Evolutionary conservation across 169 alveolate genomes (phyloP), one percentile per base, ranked within the genome.

Genomic region (Theileria annulata): DNA sequence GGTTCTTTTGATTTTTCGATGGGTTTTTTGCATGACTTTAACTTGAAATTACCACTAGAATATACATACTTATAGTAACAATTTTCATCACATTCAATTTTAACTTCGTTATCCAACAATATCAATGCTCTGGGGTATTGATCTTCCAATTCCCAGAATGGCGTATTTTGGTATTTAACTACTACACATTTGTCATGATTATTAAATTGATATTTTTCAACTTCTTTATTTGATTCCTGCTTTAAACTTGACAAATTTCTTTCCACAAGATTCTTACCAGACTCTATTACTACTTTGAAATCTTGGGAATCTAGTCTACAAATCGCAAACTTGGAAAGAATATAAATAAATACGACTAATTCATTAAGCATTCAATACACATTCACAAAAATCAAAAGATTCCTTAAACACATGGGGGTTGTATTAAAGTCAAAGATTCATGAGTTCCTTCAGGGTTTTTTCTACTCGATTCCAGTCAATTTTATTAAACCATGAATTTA

Each of bases 391-490:
- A 42, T 42, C 51, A 42, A 42, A 42, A 42, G 51, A 42, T 42
- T 42, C 51, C 51, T 42, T 42, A 42, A 42, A 42, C 51, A 42
- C 51, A 42, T 42, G 51, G 51, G 51, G 51, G 51, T 42, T 42
- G 15, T 12, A 42, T 42, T 42, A 10, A 42, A 42, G 17, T 42
- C 51, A 42, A 17, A 42, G 6, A 17, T 56, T 56, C 66, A 56
- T 21, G 15, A 13, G 28, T 19, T 56, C 25, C 25, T 68, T 23
- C 25, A 68, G 30, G 25, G 75, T 17, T 21, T 63, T 35, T 60
- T 80, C 88, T 23, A 54, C 86, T 33, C 79, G 31, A 33, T 72
- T 66, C 88, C 88, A 80, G 72, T 80, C 72, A 33, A 80, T 37
- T 42, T 13, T 27, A n/a, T 80, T 42, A 47, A 80, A 63, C 88